Evolutionary conservation across 768 basidiomycete species (phyloP).

Genomic region (Terana coerulea): DNA sequence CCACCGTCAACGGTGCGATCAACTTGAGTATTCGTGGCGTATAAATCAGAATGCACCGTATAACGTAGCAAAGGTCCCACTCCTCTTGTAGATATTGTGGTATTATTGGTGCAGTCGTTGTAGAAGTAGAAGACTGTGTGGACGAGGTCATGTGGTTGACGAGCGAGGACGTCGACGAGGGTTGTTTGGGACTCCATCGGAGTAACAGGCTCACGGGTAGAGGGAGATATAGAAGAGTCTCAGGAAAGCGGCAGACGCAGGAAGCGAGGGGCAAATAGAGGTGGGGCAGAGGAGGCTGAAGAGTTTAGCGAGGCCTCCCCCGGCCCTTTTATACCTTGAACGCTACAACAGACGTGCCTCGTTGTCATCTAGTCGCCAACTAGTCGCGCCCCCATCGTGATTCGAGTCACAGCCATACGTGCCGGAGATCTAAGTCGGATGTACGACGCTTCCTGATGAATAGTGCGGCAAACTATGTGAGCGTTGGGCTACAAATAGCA

Average conservation of each 20-base stretch:
- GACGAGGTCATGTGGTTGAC: background rate
- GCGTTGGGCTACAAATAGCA: too few relatives aligned
- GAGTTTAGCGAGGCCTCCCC: background rate
- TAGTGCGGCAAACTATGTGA: too few relatives aligned
- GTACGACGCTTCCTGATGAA: too few relatives aligned
- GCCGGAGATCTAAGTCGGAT: too few relatives aligned
- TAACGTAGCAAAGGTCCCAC: background rate
- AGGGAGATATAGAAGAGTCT: background rate
- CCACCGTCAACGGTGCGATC: background rate
- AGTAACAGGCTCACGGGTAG: background rate
- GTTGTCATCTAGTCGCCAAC: too few relatives aligned
- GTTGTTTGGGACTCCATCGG: slow-evolving; percentile 2
- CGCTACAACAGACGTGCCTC: too few relatives aligned
- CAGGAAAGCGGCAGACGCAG: background rate
- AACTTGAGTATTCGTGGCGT: background rate
- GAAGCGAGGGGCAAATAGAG: too few relatives aligned
- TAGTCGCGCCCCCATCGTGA: too few relatives aligned
- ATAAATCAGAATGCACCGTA: background rate
- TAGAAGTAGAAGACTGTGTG: background rate
- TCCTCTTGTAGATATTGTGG: background rate
- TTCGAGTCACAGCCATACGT: too few relatives aligned
- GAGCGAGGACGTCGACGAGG: background rate
- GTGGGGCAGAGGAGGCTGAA: background rate
- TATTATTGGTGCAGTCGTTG: background rate
- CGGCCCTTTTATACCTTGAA: too few relatives aligned